phyloP scores from a whole-genome alignment of 225 moss, liverwort and hornwort species.

The Anthoceros angustus region DNA sequence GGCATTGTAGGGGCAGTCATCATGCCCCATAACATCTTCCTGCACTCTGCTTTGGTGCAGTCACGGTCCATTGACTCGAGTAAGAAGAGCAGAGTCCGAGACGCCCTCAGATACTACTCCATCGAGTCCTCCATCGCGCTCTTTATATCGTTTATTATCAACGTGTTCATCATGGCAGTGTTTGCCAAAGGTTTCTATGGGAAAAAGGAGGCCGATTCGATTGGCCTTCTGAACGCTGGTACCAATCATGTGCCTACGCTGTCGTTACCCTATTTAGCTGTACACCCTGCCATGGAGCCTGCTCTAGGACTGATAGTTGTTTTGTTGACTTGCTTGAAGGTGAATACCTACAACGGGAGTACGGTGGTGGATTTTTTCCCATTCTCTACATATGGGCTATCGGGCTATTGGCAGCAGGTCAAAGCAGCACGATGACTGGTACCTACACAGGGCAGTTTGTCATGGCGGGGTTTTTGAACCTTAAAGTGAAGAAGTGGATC shows the following conservation, averaged over 20 bases:
- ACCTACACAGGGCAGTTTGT: conserved; percentile 91
- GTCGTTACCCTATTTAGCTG: not conserved
- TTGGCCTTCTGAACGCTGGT: conserved; percentile 72
- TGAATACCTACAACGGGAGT: conserved; percentile 58
- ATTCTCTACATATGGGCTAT: conserved; percentile 87
- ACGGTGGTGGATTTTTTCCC: conserved; percentile 65
- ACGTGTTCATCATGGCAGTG: conserved; percentile 86
- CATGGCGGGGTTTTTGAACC: conserved; percentile 70
- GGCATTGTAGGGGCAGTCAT: conserved; percentile 84
- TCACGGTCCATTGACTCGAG: conserved; percentile 52
- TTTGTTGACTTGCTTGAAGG: conserved; percentile 9
- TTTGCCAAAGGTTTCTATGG: conserved; percentile 79
- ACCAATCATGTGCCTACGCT: not conserved
- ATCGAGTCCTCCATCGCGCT: conserved; percentile 71
- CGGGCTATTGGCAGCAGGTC: conserved; percentile 77
- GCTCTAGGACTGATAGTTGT: too few relatives aligned
- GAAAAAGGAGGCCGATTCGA: conserved; percentile 30
- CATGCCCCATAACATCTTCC: conserved; percentile 95
- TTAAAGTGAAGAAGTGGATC: conserved; percentile 79
- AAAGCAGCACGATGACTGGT: conserved; percentile 97
- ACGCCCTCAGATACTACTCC: conserved; percentile 78
- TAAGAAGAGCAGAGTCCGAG: conserved; percentile 50
- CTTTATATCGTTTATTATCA: conserved; percentile 72
- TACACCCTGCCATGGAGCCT: not conserved
- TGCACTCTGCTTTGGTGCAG: conserved; percentile 85